Percentiles rank a stretch among this genome's conserved stretches.
phyloP scores from a whole-genome alignment of 169 alveolate genomes.

The Plasmodium ovale region DNA sequence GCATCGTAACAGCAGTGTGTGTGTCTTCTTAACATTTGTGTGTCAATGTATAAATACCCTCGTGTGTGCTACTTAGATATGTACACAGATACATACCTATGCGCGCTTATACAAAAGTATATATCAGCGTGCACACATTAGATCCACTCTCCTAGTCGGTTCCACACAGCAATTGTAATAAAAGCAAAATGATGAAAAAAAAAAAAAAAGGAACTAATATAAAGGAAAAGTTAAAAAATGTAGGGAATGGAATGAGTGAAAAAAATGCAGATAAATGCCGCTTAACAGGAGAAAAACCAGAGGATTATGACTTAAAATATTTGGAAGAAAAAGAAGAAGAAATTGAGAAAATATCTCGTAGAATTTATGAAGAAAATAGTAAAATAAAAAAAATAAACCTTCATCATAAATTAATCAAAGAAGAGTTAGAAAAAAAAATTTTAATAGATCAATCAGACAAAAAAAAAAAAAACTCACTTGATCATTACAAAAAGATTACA shows the following conservation, averaged over 20 bases:
- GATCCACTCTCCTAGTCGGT: background rate
- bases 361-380: constrained; percentile 74
- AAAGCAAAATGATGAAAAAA: constrained; percentile 30
- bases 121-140: background rate
- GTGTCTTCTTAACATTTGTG: too few relatives aligned
- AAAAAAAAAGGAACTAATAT: constrained; percentile 41
- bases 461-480: constrained; percentile 59
- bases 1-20: too few relatives aligned
- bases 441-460: constrained; percentile 57
- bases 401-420: constrained; percentile 67
- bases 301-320: constrained; percentile 25
- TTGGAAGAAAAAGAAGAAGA: constrained; percentile 63
- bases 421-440: constrained; percentile 64
- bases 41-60: too few relatives aligned
- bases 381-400: constrained; percentile 70
- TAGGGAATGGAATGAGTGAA: constrained; percentile 6
- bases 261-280: background rate
- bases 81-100: background rate
- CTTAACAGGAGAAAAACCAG: background rate
- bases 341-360: constrained; percentile 62
- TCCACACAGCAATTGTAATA: background rate
- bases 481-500: constrained; percentile 52
- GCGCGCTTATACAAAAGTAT: too few relatives aligned
- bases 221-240: constrained; percentile 36
- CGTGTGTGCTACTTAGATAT: background rate